Conservation (phyloP, 208 protist genomes). For the Leishmania lainsoni region DNA sequence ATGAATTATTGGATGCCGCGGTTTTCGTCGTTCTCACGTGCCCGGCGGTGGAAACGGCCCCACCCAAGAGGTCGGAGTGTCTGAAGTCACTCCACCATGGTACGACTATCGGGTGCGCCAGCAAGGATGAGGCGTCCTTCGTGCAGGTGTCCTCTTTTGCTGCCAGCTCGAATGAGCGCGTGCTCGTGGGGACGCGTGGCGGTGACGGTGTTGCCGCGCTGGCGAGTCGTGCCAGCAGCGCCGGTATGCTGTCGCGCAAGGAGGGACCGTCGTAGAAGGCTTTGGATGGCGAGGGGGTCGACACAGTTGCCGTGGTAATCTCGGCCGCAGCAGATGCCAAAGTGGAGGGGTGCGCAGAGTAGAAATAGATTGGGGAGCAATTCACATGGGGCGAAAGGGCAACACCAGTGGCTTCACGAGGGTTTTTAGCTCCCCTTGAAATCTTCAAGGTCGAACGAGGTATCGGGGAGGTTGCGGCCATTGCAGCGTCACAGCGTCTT, state of each 20-base stretch:
- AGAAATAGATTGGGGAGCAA: slow-evolving; percentile 25
- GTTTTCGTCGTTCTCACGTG: background rate
- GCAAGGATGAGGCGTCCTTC: background rate
- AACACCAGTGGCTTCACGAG: background rate
- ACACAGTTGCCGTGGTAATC: background rate
- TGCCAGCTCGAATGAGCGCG: background rate
- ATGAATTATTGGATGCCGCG: background rate
- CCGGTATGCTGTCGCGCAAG: slow-evolving; percentile 33
- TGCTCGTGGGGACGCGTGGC: background rate
- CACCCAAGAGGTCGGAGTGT: background rate
- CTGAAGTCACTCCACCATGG: background rate
- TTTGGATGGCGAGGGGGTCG: background rate
- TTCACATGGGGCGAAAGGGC: slow-evolving; percentile 1
- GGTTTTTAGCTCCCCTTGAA: background rate
- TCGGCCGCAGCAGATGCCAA: background rate
- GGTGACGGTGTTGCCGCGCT: background rate
- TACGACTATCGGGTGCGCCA: background rate
- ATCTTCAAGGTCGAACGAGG: background rate
- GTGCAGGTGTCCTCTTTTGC: background rate
- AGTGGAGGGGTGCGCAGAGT: slow-evolving; percentile 17
- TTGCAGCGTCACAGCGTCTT: background rate
- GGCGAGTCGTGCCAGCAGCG: slow-evolving; percentile 16
- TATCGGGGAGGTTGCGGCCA: background rate
- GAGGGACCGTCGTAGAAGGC: slow-evolving; percentile 32
- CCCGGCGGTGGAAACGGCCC: background rate